Evolutionary conservation across 495 filamentous ascomycete genomes (phyloP), one percentile per base, ranked within the genome.

Genomic region (Talaromyces ruber): DNA sequence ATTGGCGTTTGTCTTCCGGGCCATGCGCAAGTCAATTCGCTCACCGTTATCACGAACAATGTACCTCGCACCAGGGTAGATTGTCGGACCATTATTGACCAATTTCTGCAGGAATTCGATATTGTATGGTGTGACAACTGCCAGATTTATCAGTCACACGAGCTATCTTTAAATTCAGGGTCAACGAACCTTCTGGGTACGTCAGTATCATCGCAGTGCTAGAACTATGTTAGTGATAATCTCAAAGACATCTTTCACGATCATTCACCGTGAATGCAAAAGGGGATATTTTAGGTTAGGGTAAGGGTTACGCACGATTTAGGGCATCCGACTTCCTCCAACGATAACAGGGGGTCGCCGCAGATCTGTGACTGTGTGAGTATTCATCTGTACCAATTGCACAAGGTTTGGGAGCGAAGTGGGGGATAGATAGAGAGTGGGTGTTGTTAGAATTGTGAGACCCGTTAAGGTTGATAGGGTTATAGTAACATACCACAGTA

Each of bases 81-180:
- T 87, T 60, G 90, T 96, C 5, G 95, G 95, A 5, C 94, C 94
- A 69, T 96, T 97, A 64, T 88, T 85, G 9, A 99, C 93, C 39
- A 95, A 81, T 67, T 87, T 77, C 45, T 94, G 92, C 34, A 99
- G 78, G 70, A 93, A 93, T 64, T 87, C 86, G 61, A 99, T 97
- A 74, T 99, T 99, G 83, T 95, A 98, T 1, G 91, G 92, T 2
- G 95, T 99, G 6, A 99, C 94, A 18, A 93, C 96, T 72, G 98
- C 95, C 0, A 94, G 95, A 65, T 97, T 98, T 3, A 95, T 98
- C 59, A 98, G 70, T 6, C 88, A 32, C 8, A 9, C 30, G 12
- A 7, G 8, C 8, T 32, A 5, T 32, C 8, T 11, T 1, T 7
- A 32, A 32, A 9, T 32, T 9, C 8, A 32, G 30, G 30, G 12